Evolutionary conservation across 164 flowering plant genomes (phyloP), one percentile per base, ranked within the genome.

Genomic region (Brasenia schreberi): DNA sequence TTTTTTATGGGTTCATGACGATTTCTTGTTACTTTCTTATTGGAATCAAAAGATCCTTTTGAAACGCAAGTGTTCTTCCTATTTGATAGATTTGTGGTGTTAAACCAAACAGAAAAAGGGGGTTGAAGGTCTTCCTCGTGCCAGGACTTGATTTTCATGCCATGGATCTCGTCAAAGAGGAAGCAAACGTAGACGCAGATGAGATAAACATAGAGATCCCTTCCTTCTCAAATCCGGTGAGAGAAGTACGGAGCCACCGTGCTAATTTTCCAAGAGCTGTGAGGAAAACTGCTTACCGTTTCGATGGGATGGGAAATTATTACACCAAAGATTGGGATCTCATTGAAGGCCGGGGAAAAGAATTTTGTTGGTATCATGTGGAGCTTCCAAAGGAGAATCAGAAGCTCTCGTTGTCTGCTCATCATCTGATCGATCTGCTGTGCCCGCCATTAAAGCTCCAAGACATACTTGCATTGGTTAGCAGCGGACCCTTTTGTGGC

Each of bases 361-460:
- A 95, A 68, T 95, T 95, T 69, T 88, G 91, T 79, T 95, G 99
- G 99, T 95, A 92, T 66, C 97, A 95, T 78, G 96, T 95, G 0
- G 97, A 92, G 69, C 83, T 95, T 66, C 97, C 99, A 5, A 92
- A 83, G 75, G 87, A 79, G 53, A 88, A 87, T 64, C 91, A 84
- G 59, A 92, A 76, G 61, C 91, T 88, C 0, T 69, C 96, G 6
- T 80, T 84, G 49, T 85, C 85, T 43, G 99, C 97, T 14, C 96
- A 92, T 67, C 81, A 80, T 73, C 90, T 95, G 49, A 95, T 95
- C 59, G 89, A 85, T 71, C 90, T 77, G 53, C 90, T 95, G 59
- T 95, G 97, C 72, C 99, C 99, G 0, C 99, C 99, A 43, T 74
- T 95, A 67, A 95, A 92, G 73, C 96, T 95, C 59, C 99, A 95